A percentile compares a stretch with the other conserved stretches of the same genome.
phyloP scores from a whole-genome alignment of 805 yeast species.

The Tetrapisispora taiwanensis region DNA sequence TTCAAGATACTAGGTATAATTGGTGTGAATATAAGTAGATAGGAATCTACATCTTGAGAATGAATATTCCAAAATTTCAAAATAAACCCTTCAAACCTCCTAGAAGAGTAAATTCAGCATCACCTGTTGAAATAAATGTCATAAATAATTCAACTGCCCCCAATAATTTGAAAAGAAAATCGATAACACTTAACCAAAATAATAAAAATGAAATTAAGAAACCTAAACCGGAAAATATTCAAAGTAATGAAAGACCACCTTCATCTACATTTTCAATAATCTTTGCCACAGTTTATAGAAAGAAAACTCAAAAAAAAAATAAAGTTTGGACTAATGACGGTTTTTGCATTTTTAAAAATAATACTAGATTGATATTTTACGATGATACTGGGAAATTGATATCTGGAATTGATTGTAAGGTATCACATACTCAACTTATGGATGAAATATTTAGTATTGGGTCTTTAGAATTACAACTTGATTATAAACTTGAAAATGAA shows the following conservation, averaged over 20 bases:
- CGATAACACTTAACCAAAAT: background rate
- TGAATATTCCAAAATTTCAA: constrained; percentile 23
- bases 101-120: constrained; percentile 15
- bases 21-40: too few relatives aligned
- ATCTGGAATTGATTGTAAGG: constrained; percentile 16
- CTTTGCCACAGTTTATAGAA: constrained; percentile 40
- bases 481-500: constrained; percentile 32
- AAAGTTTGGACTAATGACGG: constrained; percentile 97
- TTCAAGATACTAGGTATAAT: too few relatives aligned
- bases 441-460: constrained; percentile 44
- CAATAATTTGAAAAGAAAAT: background rate
- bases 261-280: background rate
- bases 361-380: constrained; percentile 18
- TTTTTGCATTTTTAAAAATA: constrained; percentile 28
- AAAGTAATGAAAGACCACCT: too few relatives aligned
- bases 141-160: too few relatives aligned
- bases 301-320: constrained; percentile 63
- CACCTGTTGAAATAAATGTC: background rate
- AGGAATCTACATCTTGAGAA: background rate
- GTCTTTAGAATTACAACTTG: constrained; percentile 52
- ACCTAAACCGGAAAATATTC: background rate
- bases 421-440: constrained; percentile 16
- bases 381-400: constrained; percentile 22
- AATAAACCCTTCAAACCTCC: constrained; percentile 50
- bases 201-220: background rate